Evolutionary conservation across 2,329 filamentous ascomycete species (phyloP).

Genomic region (Zasmidium angulare): DNA sequence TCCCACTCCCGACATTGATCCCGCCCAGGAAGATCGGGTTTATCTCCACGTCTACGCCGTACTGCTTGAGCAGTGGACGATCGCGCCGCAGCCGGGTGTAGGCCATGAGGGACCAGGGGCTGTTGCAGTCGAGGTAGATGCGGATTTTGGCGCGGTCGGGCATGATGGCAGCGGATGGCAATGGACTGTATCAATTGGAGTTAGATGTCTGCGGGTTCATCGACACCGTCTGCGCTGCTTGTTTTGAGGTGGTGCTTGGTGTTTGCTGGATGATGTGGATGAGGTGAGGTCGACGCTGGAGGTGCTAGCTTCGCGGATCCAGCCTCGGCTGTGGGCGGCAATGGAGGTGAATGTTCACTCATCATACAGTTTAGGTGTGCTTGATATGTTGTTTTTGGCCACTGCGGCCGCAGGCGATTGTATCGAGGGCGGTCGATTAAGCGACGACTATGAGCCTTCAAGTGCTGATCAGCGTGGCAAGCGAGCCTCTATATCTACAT

Average conservation of each 20-base stretch:
- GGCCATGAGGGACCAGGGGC: constrained; percentile 15
- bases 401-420: background rate
- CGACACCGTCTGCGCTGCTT: background rate
- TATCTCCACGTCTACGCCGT: constrained; percentile 39
- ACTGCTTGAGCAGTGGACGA: constrained; percentile 11
- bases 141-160: constrained; percentile 44
- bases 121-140: constrained; percentile 63
- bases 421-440: no score
- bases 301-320: background rate
- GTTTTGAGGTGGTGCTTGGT: background rate
- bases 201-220: no score
- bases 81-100: constrained; percentile 15
- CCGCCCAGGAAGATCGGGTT: constrained; percentile 67
- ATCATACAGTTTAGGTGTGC: background rate
- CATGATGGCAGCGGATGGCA: constrained; percentile 4
- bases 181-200: no score
- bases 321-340: constrained; percentile 2
- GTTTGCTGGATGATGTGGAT: background rate
- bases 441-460: no score
- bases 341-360: constrained; percentile 2
- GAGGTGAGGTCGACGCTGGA: background rate
- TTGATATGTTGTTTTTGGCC: no score
- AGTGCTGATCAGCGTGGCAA: no score
- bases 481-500: background rate
- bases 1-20: constrained; percentile 50